Evolutionary conservation across 2,329 filamentous ascomycete genomes (phyloP), one percentile per base, ranked within the genome.

Genomic region (Fusarium tricinctum): DNA sequence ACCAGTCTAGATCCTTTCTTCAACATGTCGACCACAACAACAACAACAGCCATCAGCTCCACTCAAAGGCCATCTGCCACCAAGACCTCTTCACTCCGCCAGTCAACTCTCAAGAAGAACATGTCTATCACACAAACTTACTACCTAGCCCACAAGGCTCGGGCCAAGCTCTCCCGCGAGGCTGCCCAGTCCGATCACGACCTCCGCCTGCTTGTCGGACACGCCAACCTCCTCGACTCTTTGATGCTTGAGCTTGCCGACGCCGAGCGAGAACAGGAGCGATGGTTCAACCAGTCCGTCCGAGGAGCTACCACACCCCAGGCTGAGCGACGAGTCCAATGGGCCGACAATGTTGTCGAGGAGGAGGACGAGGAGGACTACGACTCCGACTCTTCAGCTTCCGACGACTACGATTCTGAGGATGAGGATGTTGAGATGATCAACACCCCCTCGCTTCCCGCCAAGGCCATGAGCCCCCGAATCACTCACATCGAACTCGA

Each of bases 41-140:
- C 72, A 69, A 60, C 74, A 58, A 65, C 72, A 69, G 59, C 70
- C 47, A 62, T 68, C 58, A 62, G 68, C 58, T 64, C 66, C 38
- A 64, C 65, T 42, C 64, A 73, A 33, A 73, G 72, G 72, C 73
- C 73, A 64, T 52, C 72, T 58, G 64, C 70, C 71, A 64, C 70
- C 63, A 62, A 70, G 69, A 58, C 72, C 51, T 62, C 66, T 59
- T 71, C 76, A 67, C 74, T 77, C 55, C 72, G 73, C 65, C 75
- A 76, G 47, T 55, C 71, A 59, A 72, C 83, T 50, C 80, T 82
- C 70, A 86, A 91, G 84, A 92, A 94, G 82, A 94, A 91, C 83
- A 98, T 98, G 96, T 97, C 92, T 80, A 91, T 98, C 84, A 97
- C 95, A 28, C 94, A 97, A 83, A 98, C 95, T 66, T 99, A 98